These are phyloP conservation scores for Sporothrix curviconia DNA, from an alignment of 2,329 filamentous ascomycete species.

Conservation along the genomic window DNA sequence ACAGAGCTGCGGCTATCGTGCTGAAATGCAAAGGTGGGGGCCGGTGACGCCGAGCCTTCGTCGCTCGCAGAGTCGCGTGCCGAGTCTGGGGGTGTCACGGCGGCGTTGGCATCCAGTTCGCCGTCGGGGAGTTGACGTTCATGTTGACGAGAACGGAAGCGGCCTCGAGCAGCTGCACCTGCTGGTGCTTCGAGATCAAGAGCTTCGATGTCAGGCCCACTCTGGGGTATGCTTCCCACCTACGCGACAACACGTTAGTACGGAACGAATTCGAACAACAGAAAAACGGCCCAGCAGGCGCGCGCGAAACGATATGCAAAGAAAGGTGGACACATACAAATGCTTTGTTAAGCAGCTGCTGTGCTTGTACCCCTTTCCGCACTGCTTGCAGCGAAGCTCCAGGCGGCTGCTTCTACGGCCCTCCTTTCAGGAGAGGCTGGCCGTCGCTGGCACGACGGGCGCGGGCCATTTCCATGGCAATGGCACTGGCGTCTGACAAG, in stretches of 20 bases:
- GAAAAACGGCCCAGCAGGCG: constrained; percentile 28
- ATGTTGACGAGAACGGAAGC: constrained; percentile 94
- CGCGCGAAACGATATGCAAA: constrained; percentile 27
- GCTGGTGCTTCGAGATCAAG: constrained; percentile 98
- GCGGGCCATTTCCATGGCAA: constrained; percentile 42
- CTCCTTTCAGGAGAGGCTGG: constrained; percentile 70
- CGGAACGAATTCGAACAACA: constrained; percentile 11
- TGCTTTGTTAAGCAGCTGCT: constrained; percentile 99
- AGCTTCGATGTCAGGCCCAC: constrained; percentile 95
- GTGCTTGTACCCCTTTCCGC: constrained; percentile 99
- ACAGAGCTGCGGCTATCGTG: constrained; percentile 75
- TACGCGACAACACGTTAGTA: constrained; percentile 44
- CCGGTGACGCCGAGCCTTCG: constrained; percentile 74
- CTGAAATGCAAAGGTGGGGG: constrained; percentile 71
- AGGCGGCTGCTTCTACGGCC: constrained; percentile 72
- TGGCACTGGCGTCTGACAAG: neutral
- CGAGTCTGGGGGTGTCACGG: constrained; percentile 53
- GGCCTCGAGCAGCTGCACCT: constrained; percentile 94
- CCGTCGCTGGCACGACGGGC: constrained; percentile 73
- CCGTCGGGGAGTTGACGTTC: constrained; percentile 44
- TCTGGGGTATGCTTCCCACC: constrained; percentile 99
- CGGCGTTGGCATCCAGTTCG: constrained; percentile 22
- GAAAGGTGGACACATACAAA: constrained; percentile 73
- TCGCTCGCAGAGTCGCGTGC: constrained; percentile 69
- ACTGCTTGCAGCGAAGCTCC: constrained; percentile 93